These are phyloP conservation scores for Magnusiomyces fungicola DNA, from an alignment of 1,139 yeast species.

Conservation along the genomic window DNA sequence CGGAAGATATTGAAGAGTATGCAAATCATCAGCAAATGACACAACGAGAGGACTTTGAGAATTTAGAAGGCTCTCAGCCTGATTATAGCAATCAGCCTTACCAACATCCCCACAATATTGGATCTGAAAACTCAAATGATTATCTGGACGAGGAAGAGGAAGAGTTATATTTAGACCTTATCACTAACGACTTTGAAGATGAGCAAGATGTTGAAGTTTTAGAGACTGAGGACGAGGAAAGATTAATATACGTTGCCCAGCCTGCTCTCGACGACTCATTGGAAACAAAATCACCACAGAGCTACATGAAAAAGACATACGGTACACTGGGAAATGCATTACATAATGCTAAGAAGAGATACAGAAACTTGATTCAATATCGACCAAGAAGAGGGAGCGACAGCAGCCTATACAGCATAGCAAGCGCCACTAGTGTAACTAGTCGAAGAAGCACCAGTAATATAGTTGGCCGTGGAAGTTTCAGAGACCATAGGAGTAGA, in stretches of 20 bases:
- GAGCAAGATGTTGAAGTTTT: neutral
- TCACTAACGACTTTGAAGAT: neutral
- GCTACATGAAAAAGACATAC: no score
- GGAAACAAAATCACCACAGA: no score
- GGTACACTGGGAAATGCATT: slow-evolving; percentile 7
- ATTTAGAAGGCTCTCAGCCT: neutral
- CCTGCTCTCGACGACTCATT: neutral
- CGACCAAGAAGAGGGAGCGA: neutral
- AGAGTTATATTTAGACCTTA: slow-evolving; percentile 2
- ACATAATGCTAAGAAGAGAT: neutral
- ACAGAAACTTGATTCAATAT: neutral
- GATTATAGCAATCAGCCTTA: neutral
- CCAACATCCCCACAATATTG: neutral
- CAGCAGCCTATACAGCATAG: slow-evolving; percentile 3
- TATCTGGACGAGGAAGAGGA: slow-evolving; percentile 10
- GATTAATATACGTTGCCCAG: neutral
- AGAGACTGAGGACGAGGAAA: neutral
- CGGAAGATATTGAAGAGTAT: slow-evolving; percentile 14
- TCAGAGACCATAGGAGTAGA: no score
- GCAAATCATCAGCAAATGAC: slow-evolving; percentile 1
- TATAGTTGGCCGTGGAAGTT: neutral
- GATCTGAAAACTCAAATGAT: slow-evolving; percentile 3
- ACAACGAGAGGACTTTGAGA: neutral
- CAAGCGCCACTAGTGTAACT: slow-evolving; percentile 3
- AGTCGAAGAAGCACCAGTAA: slow-evolving; percentile 6